Evolutionary conservation across 2,329 filamentous ascomycete species (phyloP).

Genomic region (Penicillium freii): DNA sequence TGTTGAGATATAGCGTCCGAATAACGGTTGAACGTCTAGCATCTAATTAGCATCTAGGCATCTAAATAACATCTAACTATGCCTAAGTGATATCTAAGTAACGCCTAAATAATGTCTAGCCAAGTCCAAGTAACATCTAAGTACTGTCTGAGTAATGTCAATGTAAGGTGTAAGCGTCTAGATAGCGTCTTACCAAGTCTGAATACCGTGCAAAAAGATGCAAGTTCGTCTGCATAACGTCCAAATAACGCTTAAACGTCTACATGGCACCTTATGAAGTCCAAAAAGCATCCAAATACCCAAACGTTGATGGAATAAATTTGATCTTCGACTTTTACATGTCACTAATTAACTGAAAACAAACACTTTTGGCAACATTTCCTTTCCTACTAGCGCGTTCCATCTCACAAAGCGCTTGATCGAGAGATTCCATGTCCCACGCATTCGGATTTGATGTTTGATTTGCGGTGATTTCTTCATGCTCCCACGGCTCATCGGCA

Average conservation of each 20-base stretch:
- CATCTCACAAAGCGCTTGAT: constrained; percentile 17
- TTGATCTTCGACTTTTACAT: constrained; percentile 7
- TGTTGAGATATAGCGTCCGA: not conserved
- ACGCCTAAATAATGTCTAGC: too few relatives aligned
- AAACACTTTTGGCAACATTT: constrained; percentile 17
- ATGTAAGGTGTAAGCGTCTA: too few relatives aligned
- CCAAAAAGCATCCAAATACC: not conserved
- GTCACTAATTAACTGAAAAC: constrained; percentile 20
- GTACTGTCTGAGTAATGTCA: too few relatives aligned
- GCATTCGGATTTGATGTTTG: not conserved
- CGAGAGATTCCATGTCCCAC: constrained; percentile 17
- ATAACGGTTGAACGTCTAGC: not conserved
- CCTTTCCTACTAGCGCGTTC: constrained; percentile 16
- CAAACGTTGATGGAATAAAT: not conserved
- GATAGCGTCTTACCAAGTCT: too few relatives aligned
- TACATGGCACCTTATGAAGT: not conserved
- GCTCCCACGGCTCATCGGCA: constrained; percentile 11
- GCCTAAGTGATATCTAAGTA: not conserved
- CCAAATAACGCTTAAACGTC: not conserved
- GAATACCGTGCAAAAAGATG: too few relatives aligned
- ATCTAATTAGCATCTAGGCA: too few relatives aligned
- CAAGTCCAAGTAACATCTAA: too few relatives aligned
- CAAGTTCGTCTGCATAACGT: not conserved
- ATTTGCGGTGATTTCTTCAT: constrained; percentile 1
- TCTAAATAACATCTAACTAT: not conserved